Base-by-base conservation (phyloP, 192 early-diverging fungal genomes). In the Coemansia sp. region DNA sequence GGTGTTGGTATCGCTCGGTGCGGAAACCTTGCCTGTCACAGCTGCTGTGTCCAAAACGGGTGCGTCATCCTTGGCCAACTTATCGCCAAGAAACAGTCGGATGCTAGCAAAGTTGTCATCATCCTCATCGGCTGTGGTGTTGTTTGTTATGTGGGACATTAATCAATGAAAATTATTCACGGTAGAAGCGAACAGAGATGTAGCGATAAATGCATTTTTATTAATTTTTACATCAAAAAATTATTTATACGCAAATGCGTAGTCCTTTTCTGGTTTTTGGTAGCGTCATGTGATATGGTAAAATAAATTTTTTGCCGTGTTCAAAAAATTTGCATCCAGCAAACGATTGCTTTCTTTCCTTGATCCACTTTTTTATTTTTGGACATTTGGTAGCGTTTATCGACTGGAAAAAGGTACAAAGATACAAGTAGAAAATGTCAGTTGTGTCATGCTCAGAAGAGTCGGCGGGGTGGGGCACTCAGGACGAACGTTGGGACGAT, bases 401-500 rank as follows among this genome's bases (percentile, higher is more conserved):
- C 15, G 15, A 44, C n/a, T n/a, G n/a, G n/a, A 17, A 7, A 44
- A 20, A 42, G n/a, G 20, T 13, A 15, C 6, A 48, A 25, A 8
- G 9, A 1, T 10, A 25, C 20, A 44, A 13, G 3, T 13, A 25
- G 1, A 10, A 22, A 48, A 79, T 82, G 81, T 83, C 81, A 29
- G 61, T 58, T n/a, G 30, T 67, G 19, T 48, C 81, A 29, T 75
- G 57, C 54, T 69, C 74, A 42, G 81, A 79, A n/a, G n/a, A n/a
- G n/a, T n/a, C n/a, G 66, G 75, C 81, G 8, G 75, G 71, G 20
- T 83, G 59, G 63, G 81, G 77, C 52, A 69, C 75, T 7, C 81
- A 77, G 63, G 82, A 79, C 6, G 87, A 89, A 29, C 87, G 85
- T 45, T 88, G 87, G 87, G 83, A 82, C 59, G 84, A 85, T 75